These are phyloP conservation scores for Leccinum pachyderme DNA, from an alignment of 1,284 basidiomycete genomes.

Conservation along the genomic window DNA sequence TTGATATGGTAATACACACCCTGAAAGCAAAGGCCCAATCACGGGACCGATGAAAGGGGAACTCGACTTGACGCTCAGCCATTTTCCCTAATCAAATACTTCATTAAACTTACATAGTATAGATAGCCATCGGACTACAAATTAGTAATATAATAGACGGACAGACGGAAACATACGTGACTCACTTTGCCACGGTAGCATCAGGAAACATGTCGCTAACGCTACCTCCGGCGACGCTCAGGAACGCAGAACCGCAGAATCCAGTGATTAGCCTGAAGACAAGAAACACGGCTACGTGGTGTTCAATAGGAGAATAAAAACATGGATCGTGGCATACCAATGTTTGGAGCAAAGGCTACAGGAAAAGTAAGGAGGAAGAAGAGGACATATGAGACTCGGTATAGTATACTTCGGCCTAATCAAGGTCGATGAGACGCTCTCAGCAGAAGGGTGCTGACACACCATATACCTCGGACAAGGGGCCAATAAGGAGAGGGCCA, in stretches of 20 bases:
- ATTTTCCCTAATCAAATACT: background rate
- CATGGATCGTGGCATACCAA: slow-evolving; percentile 37
- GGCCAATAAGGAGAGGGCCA: slow-evolving; percentile 48
- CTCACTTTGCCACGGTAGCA: slow-evolving; percentile 61
- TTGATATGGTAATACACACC: slow-evolving; percentile 37
- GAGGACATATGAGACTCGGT: slow-evolving; percentile 48
- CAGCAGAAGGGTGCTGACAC: slow-evolving; percentile 11
- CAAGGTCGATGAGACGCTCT: slow-evolving; percentile 39
- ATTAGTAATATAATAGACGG: slow-evolving; percentile 1
- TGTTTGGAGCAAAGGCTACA: slow-evolving; percentile 65
- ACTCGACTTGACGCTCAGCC: slow-evolving; percentile 14
- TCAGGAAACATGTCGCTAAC: slow-evolving; percentile 75
- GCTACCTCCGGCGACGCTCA: slow-evolving; percentile 79
- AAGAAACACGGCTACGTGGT: slow-evolving; percentile 40
- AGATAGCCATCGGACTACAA: slow-evolving; percentile 74
- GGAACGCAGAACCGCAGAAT: slow-evolving; percentile 69
- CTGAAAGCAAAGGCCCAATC: slow-evolving; percentile 59
- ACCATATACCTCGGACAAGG: slow-evolving; percentile 49
- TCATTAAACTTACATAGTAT: slow-evolving; percentile 43
- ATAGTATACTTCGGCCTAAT: slow-evolving; percentile 52
- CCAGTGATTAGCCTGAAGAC: slow-evolving; percentile 53
- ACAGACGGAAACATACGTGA: slow-evolving; percentile 10
- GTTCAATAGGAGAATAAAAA: background rate
- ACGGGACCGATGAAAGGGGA: slow-evolving; percentile 77
- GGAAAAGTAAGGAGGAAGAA: slow-evolving; percentile 60